These are phyloP conservation scores for Penicillium digitatum DNA, from an alignment of 2,329 filamentous ascomycete species.

Conservation along the genomic window DNA sequence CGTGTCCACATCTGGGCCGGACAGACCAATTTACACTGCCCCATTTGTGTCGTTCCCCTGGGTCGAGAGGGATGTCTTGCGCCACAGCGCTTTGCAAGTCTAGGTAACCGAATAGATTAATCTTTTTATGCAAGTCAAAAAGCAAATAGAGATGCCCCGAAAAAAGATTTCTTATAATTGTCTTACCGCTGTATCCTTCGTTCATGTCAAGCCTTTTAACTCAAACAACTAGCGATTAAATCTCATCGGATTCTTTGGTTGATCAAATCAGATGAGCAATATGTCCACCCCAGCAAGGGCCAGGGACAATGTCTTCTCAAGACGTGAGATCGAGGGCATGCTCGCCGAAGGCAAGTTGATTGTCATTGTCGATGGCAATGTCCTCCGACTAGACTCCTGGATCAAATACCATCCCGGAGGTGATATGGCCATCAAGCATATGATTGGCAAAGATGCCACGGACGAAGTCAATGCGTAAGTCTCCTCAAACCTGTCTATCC, in stretches of 20 bases:
- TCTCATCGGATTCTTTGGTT: background rate
- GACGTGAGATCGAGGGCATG: slow-evolving; percentile 63
- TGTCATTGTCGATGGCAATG: slow-evolving; percentile 72
- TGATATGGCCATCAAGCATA: slow-evolving; percentile 79
- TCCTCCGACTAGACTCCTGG: slow-evolving; percentile 84
- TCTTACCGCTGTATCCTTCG: background rate
- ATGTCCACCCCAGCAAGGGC: background rate
- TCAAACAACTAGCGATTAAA: background rate
- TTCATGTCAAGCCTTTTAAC: background rate
- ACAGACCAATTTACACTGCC: slow-evolving; percentile 14
- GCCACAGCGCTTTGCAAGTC: background rate
- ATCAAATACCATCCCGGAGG: slow-evolving; percentile 86
- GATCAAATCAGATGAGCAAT: slow-evolving; percentile 1
- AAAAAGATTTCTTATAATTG: background rate
- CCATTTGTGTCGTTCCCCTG: slow-evolving; percentile 10
- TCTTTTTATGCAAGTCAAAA: background rate
- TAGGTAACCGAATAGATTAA: slow-evolving; percentile 9
- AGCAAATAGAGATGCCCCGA: background rate
- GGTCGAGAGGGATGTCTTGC: slow-evolving; percentile 4
- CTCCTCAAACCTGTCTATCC: background rate
- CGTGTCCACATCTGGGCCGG: slow-evolving; percentile 10
- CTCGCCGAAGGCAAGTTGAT: slow-evolving; percentile 76
- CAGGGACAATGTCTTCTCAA: slow-evolving; percentile 19
- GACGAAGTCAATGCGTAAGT: slow-evolving; percentile 83
- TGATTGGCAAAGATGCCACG: slow-evolving; percentile 88